Evolutionary conservation across 352 stramenopile genomes (phyloP), one percentile per base, ranked within the genome.

Genomic region (Pythium pyrilobum): DNA sequence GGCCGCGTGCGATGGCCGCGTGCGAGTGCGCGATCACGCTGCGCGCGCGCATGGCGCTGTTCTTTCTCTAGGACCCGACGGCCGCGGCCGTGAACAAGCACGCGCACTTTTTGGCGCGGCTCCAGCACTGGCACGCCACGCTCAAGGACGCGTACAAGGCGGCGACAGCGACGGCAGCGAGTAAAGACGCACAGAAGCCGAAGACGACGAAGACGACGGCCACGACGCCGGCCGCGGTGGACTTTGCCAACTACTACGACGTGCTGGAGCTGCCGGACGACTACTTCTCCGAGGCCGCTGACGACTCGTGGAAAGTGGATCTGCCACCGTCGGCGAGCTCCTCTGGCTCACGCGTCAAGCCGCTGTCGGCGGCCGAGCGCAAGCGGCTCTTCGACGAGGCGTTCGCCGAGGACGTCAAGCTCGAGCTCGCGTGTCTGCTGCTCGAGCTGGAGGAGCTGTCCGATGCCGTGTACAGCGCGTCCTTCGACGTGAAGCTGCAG

Each of bases 221-320:
- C n/a, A n/a, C n/a, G n/a, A n/a, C n/a, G n/a, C n/a, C n/a, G n/a
- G n/a, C n/a, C n/a, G 1, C 34, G 48, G 13, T 39, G 25, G 48
- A 55, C 24, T 46, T 55, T 28, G 38, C 38, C 50, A 57, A 57
- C 50, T 57, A 57, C 16, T 57, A 57, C 39, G 50, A 48, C 0
- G 39, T 57, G 39, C n/a, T 57, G 20, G 31, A 20, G 29, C 39
- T 50, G 50, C 50, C 50, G 12, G 50, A 57, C 38, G 28, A 57
- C 39, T 57, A 50, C 39, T 57, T 57, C n/a, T 20, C 20, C 13
- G 37, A 57, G 10, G 32, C 32, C 10, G 32, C 10, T n/a, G n/a
- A n/a, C n/a, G n/a, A n/a, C n/a, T n/a, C n/a, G n/a, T n/a, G n/a
- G n/a, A n/a, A n/a, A n/a, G n/a, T n/a, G n/a, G n/a, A n/a, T n/a